phyloP scores from a whole-genome alignment of 441 rosid species.

The Oxalis stricta region DNA sequence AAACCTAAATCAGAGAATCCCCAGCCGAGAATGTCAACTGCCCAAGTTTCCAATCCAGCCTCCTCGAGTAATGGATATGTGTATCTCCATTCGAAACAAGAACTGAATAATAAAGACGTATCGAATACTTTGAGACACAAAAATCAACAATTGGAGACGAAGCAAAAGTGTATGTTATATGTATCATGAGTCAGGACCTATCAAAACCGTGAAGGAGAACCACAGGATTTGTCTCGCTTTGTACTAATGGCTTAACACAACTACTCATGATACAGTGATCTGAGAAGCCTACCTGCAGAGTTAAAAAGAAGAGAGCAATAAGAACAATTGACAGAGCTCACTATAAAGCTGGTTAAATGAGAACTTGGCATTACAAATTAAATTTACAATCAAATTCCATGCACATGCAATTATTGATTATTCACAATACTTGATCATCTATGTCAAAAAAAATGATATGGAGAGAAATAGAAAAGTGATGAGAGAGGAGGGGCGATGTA shows the following conservation, averaged over 20 bases:
- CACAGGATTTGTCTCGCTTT: conserved; percentile 31
- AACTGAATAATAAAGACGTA: conserved; percentile 34
- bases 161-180: not conserved
- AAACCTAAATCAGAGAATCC: conserved; percentile 90
- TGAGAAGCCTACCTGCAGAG: conserved; percentile 31
- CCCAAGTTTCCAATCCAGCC: conserved; percentile 83
- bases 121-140: conserved; percentile 10
- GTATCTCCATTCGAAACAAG: conserved; percentile 92
- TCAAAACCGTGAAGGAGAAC: conserved; percentile 81
- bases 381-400: not conserved
- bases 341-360: too few species aligned
- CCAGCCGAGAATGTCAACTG: conserved; percentile 88
- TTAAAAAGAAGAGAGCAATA: not conserved
- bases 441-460: too few species aligned
- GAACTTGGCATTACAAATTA: too few species aligned
- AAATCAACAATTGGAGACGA: not conserved
- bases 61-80: conserved; percentile 77
- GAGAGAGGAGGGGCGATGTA: too few species aligned
- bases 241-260: conserved; percentile 40
- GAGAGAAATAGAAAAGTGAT: too few species aligned
- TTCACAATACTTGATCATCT: not conserved
- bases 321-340: not conserved
- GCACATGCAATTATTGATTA: not conserved
- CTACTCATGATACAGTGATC: conserved; percentile 52
- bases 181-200: conserved; percentile 37